phyloP scores from a whole-genome alignment of 2,329 filamentous ascomycete species.

The Ophiocordyceps camponoti-floridani region DNA sequence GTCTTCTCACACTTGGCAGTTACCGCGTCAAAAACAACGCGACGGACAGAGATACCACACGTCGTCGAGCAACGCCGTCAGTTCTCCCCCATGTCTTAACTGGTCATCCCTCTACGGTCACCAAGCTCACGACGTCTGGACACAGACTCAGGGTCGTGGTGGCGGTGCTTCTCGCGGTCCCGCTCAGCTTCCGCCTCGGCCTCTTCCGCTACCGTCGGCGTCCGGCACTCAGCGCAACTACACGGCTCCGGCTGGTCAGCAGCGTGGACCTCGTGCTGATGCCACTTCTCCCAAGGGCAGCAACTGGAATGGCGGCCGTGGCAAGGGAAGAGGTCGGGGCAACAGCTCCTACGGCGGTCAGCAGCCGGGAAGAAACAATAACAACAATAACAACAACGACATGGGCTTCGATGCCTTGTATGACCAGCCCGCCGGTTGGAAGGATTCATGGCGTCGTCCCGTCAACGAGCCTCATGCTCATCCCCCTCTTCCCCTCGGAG shows the following conservation, averaged over 20 bases:
- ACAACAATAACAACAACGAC: too few relatives aligned
- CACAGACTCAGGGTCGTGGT: background rate
- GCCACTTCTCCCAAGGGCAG: constrained; percentile 1
- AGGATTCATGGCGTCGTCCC: background rate
- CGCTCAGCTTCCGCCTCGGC: background rate
- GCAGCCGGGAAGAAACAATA: too few relatives aligned
- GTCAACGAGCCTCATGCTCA: background rate
- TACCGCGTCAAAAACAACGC: background rate
- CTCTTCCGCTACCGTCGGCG: background rate
- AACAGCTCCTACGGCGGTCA: background rate
- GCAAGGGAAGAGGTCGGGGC: background rate
- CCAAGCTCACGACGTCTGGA: background rate
- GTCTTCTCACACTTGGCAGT: background rate
- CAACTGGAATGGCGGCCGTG: background rate
- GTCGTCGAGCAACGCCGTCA: background rate
- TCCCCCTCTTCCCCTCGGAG: too few relatives aligned
- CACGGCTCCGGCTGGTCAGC: background rate
- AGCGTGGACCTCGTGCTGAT: background rate
- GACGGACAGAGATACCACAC: background rate
- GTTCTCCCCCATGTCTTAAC: background rate
- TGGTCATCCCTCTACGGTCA: background rate
- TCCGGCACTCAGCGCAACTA: constrained; percentile 1
- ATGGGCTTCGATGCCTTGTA: too few relatives aligned
- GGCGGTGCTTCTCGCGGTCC: background rate
- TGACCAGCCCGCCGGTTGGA: background rate